phyloP scores from a whole-genome alignment of 495 filamentous ascomycete species.

The Cryomyces minteri region DNA sequence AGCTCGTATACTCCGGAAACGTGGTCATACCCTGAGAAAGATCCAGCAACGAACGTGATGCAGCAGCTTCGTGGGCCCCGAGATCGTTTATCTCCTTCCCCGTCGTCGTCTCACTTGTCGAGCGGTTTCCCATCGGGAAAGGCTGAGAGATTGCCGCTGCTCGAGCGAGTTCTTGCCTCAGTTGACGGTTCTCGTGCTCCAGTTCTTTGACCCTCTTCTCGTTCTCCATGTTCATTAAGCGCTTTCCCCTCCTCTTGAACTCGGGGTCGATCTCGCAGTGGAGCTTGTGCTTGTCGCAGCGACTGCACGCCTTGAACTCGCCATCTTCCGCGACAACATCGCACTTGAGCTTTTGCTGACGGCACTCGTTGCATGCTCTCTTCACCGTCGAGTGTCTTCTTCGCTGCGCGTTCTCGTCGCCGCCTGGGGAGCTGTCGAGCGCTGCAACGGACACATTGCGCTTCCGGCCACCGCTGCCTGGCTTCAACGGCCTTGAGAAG shows the following conservation, averaged over 20 bases:
- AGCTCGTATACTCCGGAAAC: no score
- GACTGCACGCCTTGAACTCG: conserved; percentile 60
- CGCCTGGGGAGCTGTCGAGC: background rate
- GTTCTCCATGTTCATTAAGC: conserved; percentile 83
- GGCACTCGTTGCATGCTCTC: conserved; percentile 85
- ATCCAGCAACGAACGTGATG: no score
- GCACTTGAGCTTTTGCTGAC: conserved; percentile 90
- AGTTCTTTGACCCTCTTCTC: conserved; percentile 45
- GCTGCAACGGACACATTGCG: no score
- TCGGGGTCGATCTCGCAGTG: conserved; percentile 85
- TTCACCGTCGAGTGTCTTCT: conserved; percentile 22
- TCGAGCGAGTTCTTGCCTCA: background rate
- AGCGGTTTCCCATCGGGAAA: no score
- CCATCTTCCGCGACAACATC: conserved; percentile 59
- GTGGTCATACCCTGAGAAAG: no score
- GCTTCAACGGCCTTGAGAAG: no score
- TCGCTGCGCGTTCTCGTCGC: background rate
- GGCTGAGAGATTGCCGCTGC: no score
- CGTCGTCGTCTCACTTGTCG: no score
- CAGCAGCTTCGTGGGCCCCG: no score
- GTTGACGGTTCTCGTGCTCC: conserved; percentile 26
- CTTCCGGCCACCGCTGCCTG: no score
- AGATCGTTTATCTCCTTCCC: no score
- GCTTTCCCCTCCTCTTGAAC: conserved; percentile 86
- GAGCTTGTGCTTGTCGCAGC: conserved; percentile 72